These are phyloP conservation scores for Neoscytalidium dimidiatum DNA, from an alignment of 2,329 filamentous ascomycete species.

Conservation along the genomic window DNA sequence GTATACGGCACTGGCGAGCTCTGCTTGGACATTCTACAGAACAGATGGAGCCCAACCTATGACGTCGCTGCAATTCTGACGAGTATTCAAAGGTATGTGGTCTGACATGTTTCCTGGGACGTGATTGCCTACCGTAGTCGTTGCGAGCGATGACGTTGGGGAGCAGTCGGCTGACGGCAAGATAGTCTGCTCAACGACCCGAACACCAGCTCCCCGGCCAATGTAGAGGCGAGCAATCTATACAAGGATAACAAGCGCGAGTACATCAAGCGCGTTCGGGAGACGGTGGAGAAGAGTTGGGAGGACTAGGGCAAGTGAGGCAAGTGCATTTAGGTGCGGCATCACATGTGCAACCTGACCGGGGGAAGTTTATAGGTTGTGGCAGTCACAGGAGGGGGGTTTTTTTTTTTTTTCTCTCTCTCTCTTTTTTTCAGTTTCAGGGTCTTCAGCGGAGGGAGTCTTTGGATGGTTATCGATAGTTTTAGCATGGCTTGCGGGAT, in stretches of 20 bases:
- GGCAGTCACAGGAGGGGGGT: conserved; percentile 7
- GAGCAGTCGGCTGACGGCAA: conserved; percentile 8
- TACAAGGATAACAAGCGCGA: conserved; percentile 98
- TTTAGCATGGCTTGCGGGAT: conserved; percentile 18
- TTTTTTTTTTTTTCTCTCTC: too few species aligned
- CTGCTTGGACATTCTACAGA: conserved; percentile 95
- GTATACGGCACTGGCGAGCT: conserved; percentile 97
- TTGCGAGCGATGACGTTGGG: not conserved
- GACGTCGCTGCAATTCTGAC: conserved; percentile 96
- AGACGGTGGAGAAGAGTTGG: conserved; percentile 99
- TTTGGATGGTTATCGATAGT: not conserved
- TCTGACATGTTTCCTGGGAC: not conserved
- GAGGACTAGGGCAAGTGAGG: conserved; percentile 67
- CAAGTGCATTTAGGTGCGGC: not conserved
- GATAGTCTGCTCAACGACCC: conserved; percentile 90
- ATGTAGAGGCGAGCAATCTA: conserved; percentile 95
- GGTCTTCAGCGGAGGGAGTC: conserved; percentile 9
- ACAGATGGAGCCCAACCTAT: conserved; percentile 97
- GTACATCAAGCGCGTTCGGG: conserved; percentile 90
- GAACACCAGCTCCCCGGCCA: conserved; percentile 96
- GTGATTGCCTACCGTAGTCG: too few species aligned
- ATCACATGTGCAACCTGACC: not conserved
- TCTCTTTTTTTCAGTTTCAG: conserved; percentile 9
- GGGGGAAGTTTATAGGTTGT: not conserved
- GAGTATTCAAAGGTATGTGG: conserved; percentile 84